Conservation (phyloP, 1,284 basidiomycete species). For the Leccinum fuscescens region DNA sequence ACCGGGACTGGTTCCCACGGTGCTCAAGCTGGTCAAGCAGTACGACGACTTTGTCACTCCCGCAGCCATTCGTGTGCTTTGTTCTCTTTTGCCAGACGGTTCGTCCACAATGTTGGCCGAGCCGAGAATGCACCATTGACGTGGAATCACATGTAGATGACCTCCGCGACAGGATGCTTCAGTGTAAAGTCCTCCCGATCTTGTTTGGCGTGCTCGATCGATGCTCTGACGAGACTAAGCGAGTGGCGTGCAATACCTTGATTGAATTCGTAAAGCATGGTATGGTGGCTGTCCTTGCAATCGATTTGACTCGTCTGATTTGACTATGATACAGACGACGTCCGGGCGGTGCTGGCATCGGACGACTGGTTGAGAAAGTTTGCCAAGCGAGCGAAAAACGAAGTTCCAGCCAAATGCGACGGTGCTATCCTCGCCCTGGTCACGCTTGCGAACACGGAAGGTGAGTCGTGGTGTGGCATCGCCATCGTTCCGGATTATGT, state of each 20-base stretch:
- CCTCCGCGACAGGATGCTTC: conserved; percentile 21
- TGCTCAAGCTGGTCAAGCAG: conserved; percentile 22
- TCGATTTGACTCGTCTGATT: not conserved
- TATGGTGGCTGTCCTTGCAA: conserved; percentile 1
- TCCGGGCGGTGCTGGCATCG: conserved; percentile 6
- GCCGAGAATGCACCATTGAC: not conserved
- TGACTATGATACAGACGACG: conserved; percentile 8
- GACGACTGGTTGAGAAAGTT: conserved; percentile 16
- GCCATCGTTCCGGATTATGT: not conserved
- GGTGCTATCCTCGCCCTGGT: conserved; percentile 24
- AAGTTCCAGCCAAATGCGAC: conserved; percentile 7
- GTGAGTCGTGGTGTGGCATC: conserved; percentile 3
- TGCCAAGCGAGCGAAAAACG: conserved; percentile 15
- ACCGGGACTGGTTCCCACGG: conserved; percentile 10
- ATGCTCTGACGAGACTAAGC: conserved; percentile 24
- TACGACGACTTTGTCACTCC: conserved; percentile 32
- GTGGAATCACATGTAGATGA: conserved; percentile 11
- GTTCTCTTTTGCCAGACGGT: conserved; percentile 28
- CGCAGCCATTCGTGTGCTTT: conserved; percentile 26
- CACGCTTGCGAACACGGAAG: conserved; percentile 11
- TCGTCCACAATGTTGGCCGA: not conserved
- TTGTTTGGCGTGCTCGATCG: conserved; percentile 23
- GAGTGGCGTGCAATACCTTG: conserved; percentile 15
- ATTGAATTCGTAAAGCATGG: conserved; percentile 18
- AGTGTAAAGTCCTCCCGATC: conserved; percentile 11